A percentile compares a stretch with the other conserved stretches of the same genome.
phyloP scores from a whole-genome alignment of 768 basidiomycete genomes.

The Tylopilus plumbeoviolaceoides region DNA sequence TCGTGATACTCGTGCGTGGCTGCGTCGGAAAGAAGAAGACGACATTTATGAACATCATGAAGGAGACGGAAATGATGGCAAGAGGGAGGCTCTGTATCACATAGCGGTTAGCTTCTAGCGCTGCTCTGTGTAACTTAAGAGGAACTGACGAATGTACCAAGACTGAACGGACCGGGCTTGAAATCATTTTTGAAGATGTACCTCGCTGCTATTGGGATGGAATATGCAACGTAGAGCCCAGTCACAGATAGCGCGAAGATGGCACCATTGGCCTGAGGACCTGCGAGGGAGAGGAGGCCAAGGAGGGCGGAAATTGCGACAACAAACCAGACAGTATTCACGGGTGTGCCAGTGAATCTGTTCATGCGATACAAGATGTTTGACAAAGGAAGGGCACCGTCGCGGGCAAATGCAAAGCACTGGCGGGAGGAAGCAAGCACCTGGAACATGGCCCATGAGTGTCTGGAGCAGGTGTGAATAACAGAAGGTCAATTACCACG shows the following conservation, averaged over 20 bases:
- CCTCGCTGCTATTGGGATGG: constrained; percentile 49
- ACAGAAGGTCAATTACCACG: constrained; percentile 30
- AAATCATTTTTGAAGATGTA: constrained; percentile 35
- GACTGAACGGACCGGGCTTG: constrained; percentile 14
- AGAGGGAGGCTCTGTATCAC: constrained; percentile 44
- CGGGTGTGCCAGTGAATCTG: constrained; percentile 47
- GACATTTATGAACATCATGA: not conserved
- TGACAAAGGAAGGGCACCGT: constrained; percentile 61
- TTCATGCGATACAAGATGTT: constrained; percentile 52
- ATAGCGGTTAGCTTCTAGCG: constrained; percentile 1
- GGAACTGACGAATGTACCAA: constrained; percentile 40
- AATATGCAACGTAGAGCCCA: constrained; percentile 19
- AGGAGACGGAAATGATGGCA: not conserved
- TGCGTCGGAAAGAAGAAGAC: not conserved
- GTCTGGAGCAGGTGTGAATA: not conserved
- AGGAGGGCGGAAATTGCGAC: constrained; percentile 39
- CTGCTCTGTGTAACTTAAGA: not conserved
- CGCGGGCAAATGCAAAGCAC: constrained; percentile 54
- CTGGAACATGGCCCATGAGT: constrained; percentile 17
- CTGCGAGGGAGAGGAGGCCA: constrained; percentile 53
- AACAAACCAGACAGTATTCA: constrained; percentile 56
- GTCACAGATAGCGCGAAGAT: not conserved
- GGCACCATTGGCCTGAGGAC: constrained; percentile 49
- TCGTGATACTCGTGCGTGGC: not conserved
- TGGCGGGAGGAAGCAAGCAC: constrained; percentile 52